phyloP scores from a whole-genome alignment of 2,329 filamentous ascomycete genomes.

The Alternaria angustiovoidea region DNA sequence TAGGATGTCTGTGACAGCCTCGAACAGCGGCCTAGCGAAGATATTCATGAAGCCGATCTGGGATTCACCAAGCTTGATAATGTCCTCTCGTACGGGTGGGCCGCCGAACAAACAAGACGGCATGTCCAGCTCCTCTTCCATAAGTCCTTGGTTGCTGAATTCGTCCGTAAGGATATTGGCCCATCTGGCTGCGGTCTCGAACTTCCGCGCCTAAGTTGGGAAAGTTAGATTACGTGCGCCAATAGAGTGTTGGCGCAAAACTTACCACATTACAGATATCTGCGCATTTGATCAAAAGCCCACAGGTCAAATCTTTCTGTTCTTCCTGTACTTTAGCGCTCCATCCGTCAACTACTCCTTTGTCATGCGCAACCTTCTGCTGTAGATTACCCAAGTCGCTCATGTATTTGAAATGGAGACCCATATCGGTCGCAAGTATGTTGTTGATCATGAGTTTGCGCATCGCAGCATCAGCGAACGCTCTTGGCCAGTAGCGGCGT shows the following conservation, averaged over 20 bases:
- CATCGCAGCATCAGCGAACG: conserved; percentile 80
- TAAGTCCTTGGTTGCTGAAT: conserved; percentile 89
- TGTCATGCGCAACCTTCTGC: conserved; percentile 74
- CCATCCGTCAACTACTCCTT: conserved; percentile 74
- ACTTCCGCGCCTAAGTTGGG: conserved; percentile 74
- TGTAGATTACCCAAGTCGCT: conserved; percentile 82
- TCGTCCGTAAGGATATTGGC: conserved; percentile 94
- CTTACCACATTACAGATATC: conserved; percentile 98
- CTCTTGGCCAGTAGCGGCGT: conserved; percentile 86
- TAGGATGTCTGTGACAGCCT: conserved; percentile 84
- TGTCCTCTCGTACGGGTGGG: conserved; percentile 81
- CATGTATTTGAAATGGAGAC: conserved; percentile 97
- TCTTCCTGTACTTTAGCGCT: conserved; percentile 77
- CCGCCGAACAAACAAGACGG: conserved; percentile 83
- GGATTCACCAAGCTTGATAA: conserved; percentile 81
- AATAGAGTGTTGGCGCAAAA: conserved; percentile 40
- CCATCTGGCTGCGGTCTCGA: conserved; percentile 85
- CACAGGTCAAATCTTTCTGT: conserved; percentile 82
- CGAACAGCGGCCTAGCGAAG: conserved; percentile 91
- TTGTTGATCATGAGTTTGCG: conserved; percentile 93
- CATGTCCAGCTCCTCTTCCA: conserved; percentile 89
- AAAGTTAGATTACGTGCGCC: conserved; percentile 12
- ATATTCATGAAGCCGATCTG: conserved; percentile 97
- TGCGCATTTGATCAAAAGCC: conserved; percentile 94
- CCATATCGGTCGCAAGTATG: conserved; percentile 98